Base-by-base conservation (phyloP, 805 yeast genomes). In the Kurtzmaniella fragi region DNA sequence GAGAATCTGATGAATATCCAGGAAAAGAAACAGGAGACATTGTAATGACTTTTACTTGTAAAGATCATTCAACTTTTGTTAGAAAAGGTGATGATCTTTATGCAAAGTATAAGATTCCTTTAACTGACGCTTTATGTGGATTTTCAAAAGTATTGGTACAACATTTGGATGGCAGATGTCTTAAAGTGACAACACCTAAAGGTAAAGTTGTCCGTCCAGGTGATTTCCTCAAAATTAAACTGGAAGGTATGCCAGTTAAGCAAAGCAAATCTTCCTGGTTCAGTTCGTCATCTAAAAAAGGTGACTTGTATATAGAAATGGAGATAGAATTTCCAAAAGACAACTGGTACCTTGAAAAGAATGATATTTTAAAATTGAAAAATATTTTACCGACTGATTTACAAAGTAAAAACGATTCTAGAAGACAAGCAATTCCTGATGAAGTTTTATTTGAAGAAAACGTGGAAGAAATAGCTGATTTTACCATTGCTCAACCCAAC, bases 101-200 rank as follows among this genome's bases (percentile, higher is more conserved):
- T 47, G 72, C 86, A 2, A 65, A 70, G 23, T 61, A 80, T 30
- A 67, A 65, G 6, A 75, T 91, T 30, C 70, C 95, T 2, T 65
- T 91, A 37, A 77, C 77, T 11, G 98, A 91, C 47, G 82, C 96
- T 0, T 67, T 91, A n/a, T 75, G 87, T 42, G 98, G 98, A 2
- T 83, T 90, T 51, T 67, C 80, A 20, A 73, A 76, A 37, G 72
- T 75, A 10, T 67, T 88, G 2, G 63, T 84, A 8, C 76, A 75
- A 46, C 93, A 87, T 46, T 70, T 90, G 40, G 98, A 93, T 59
- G 90, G 83, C 13, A 77, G 97, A 45, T 75, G 79, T 28, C 59
- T 89, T 11, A 73, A 73, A 38, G 56, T 90, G 11, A 65, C 77
- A 0, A 74, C 82, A 0, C 89, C 90, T 1, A 64, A 72, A 4